Percentiles rank a stretch among this genome's conserved stretches.
Evolutionary conservation across 176 grass and related monocot genomes (phyloP).

Genomic region (Tuctoria greenei): DNA sequence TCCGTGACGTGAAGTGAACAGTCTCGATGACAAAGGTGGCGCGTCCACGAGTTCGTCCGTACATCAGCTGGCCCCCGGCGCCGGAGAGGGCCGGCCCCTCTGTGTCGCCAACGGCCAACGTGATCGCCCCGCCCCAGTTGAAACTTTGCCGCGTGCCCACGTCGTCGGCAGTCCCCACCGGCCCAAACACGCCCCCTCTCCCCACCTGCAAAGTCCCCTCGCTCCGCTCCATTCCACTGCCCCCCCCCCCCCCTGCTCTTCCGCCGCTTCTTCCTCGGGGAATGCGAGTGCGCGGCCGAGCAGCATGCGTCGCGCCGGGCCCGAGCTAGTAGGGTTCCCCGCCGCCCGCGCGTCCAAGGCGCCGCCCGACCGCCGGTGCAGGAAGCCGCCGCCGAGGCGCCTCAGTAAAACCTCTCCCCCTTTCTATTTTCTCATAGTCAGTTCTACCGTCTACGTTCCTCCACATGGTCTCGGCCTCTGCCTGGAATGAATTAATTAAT

Average conservation of each 20-base stretch:
- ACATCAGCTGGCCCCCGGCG: neutral
- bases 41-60: slow-evolving; percentile 19
- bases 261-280: slow-evolving; percentile 39
- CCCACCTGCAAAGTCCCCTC: neutral
- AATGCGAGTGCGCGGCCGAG: slow-evolving; percentile 45
- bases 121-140: too few species aligned
- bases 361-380: slow-evolving; percentile 29
- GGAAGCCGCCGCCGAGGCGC: slow-evolving; percentile 38
- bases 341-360: neutral
- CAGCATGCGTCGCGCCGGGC: slow-evolving; percentile 61
- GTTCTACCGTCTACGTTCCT: neutral
- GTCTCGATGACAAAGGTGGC: slow-evolving; percentile 15
- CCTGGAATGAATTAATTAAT: neutral
- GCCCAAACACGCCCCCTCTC: too few species aligned
- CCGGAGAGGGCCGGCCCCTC: neutral
- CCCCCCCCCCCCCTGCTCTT: neutral
- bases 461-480: slow-evolving; percentile 14
- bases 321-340: slow-evolving; percentile 54
- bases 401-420: slow-evolving; percentile 17
- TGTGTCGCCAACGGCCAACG: neutral
- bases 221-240: neutral
- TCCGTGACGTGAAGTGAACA: neutral
- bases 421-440: neutral
- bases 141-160: slow-evolving; percentile 18
- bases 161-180: slow-evolving; percentile 36